Base-by-base conservation (phyloP, 805 yeast genomes). In the Saccharomycopsis guyanensis region DNA sequence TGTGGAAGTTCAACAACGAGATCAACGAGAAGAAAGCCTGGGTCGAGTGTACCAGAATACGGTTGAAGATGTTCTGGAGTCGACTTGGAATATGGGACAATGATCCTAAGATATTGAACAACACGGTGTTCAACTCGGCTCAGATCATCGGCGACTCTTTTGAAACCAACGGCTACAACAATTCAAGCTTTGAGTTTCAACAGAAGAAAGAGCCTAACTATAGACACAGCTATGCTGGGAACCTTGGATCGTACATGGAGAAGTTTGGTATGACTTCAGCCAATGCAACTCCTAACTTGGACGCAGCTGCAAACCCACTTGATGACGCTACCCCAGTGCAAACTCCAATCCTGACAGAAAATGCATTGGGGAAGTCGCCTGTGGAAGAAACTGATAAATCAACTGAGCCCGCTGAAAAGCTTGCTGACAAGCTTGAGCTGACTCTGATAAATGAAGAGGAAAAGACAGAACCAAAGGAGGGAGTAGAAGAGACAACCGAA, bases 31-130 rank as follows among this genome's bases (percentile, higher is more conserved):
- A 65, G 47, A 69, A 73, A 48, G 75, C 78, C 7, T 89, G 95
- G 84, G 64, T 72, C 25, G 85, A 80, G 55, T 61, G 80, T 31
- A 65, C 75, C 33, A 72, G 78, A 55, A 68, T 86, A 18, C 74
- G 95, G 45, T 75, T 76, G 36, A 81, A 82, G 58, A 69, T 89
- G 53, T 86, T 82, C 64, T 91, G 95, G 91, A 71, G 94, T 6
- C 78, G 86, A 53, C 62, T 82, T 19, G 97, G 97, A 4, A 71
- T 80, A 25, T 84, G 91, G 89, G 85, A 81, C 48, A 60, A 64
- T 3, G 72, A 67, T 27, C 31, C 43, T 2, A 61, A 58, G 35
- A 54, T 60, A 6, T 37, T 56, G 16, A 59, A 70, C 34, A 66
- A 63, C 4, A 68, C 64, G 35, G 68, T 43, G 8, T 50, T 50